These are phyloP conservation scores for Saccharomycopsis hybrid DNA, from an alignment of 1,139 yeast species.

Conservation along the genomic window DNA sequence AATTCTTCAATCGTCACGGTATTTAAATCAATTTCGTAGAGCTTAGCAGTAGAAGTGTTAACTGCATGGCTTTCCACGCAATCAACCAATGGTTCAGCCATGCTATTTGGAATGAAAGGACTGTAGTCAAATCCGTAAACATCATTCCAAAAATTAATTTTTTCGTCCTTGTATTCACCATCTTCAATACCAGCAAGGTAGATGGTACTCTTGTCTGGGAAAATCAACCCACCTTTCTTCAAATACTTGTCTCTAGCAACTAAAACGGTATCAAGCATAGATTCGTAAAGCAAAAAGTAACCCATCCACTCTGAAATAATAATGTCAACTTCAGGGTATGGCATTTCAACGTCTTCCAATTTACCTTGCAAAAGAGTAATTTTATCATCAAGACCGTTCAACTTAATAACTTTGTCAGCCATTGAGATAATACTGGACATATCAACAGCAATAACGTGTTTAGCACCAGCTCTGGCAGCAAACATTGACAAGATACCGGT, in stretches of 20 bases:
- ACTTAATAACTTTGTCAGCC: slow-evolving; percentile 78
- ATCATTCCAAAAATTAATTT: slow-evolving; percentile 92
- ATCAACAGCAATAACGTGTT: slow-evolving; percentile 94
- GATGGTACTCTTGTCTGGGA: slow-evolving; percentile 93
- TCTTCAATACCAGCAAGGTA: slow-evolving; percentile 93
- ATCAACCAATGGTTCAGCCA: slow-evolving; percentile 93
- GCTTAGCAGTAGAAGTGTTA: slow-evolving; percentile 59
- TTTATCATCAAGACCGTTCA: slow-evolving; percentile 82
- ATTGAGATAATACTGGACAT: slow-evolving; percentile 94
- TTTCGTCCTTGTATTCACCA: slow-evolving; percentile 87
- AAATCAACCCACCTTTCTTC: slow-evolving; percentile 79
- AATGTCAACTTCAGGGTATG: slow-evolving; percentile 79
- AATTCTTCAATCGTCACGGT: slow-evolving; percentile 81
- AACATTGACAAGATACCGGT: slow-evolving; percentile 97
- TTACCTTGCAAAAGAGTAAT: slow-evolving; percentile 90
- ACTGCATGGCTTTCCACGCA: slow-evolving; percentile 80
- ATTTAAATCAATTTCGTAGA: slow-evolving; percentile 82
- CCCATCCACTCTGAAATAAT: slow-evolving; percentile 99
- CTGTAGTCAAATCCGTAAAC: slow-evolving; percentile 95
- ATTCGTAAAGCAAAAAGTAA: slow-evolving; percentile 88
- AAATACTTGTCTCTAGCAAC: slow-evolving; percentile 91
- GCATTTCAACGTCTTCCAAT: slow-evolving; percentile 86
- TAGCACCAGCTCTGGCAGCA: slow-evolving; percentile 97
- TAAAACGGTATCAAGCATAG: slow-evolving; percentile 95
- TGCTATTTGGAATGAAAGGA: slow-evolving; percentile 63